Base-by-base conservation (phyloP, 202 grass and related monocot species). In the Cymbopogon flexuosus region DNA sequence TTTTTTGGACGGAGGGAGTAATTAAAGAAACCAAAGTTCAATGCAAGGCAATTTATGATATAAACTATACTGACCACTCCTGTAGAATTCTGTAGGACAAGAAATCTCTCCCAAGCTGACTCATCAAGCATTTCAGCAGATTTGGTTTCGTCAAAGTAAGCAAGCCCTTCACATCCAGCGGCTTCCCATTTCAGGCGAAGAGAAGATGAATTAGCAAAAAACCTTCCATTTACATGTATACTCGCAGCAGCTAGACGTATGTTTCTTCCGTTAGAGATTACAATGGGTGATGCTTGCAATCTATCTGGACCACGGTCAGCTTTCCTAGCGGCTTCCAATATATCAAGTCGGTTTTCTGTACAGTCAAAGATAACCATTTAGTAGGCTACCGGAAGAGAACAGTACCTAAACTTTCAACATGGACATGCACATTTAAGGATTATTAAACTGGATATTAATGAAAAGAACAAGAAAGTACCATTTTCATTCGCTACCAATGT, bases 401-500 rank as follows among this genome's bases (percentile, higher is more conserved):
- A 21, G 8, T 58, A 67, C 47, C 15, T 9, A 69, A 77, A 24
- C 24, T 39, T 18, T 63, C 47, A 80, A 62, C 62, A 79, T 35
- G 13, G 21, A 59, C 13, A 76, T 63, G 5, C 39, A 69, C 35
- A 60, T 60, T 41, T 56, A 81, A 29, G 79, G n/a, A 57, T 57
- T 22, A 29, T 57, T 35, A 75, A 73, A 68, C 8, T 80, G 52
- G 16, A 71, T 83, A 78, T 77, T 33, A 80, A 85, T 79, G 51
- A 73, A 68, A 83, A 93, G 66, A 36, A 58, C 58, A 83, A 62
- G 41, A 75, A 62, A 65, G 51, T 94, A 97, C 95, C 95, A 84
- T 93, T 89, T 94, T 97, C 92, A 88, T 97, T 97, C n/a, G 92
- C 90, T 85, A 97, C 92, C 63, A 97, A 82, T 81, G 69, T 85